Evolutionary conservation across 1,284 basidiomycete species (phyloP).

Genomic region (Tausonia pullulans): DNA sequence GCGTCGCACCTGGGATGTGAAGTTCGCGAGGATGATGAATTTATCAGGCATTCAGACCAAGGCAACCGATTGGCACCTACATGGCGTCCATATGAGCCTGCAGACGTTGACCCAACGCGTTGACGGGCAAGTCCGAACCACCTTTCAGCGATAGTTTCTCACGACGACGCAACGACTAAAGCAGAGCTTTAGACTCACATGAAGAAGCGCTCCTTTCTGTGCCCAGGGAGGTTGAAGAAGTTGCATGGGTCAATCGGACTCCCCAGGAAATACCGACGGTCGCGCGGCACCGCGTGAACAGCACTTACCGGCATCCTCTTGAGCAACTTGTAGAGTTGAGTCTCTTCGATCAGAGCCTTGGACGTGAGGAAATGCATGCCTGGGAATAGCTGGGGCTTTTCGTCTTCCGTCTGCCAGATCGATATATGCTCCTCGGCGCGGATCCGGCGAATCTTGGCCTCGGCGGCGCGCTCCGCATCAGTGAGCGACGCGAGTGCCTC

Average conservation of each 20-base stretch:
- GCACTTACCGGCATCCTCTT: background rate
- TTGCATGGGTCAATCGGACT: no score
- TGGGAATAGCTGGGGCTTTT: background rate
- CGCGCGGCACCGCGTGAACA: background rate
- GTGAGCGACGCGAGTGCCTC: background rate
- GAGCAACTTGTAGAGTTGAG: background rate
- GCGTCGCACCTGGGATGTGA: conserved; percentile 1
- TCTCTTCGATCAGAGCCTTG: background rate
- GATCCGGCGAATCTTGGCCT: background rate
- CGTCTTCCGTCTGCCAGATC: background rate
- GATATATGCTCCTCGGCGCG: background rate
- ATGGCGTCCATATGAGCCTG: conserved; percentile 12
- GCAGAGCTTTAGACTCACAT: background rate
- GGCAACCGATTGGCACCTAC: background rate
- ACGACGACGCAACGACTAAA: no score
- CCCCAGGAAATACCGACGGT: background rate
- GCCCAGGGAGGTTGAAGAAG: background rate
- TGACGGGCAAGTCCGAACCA: no score
- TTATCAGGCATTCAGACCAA: background rate
- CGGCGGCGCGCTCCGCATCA: background rate
- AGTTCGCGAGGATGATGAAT: background rate
- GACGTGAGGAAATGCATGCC: conserved; percentile 10
- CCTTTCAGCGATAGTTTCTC: no score
- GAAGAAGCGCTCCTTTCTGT: conserved; percentile 3
- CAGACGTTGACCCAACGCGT: background rate